A percentile compares a stretch with the other conserved stretches of the same genome.
Evolutionary conservation across 1,139 yeast species (phyloP).

Genomic region (Nakaseomyces sp.): DNA sequence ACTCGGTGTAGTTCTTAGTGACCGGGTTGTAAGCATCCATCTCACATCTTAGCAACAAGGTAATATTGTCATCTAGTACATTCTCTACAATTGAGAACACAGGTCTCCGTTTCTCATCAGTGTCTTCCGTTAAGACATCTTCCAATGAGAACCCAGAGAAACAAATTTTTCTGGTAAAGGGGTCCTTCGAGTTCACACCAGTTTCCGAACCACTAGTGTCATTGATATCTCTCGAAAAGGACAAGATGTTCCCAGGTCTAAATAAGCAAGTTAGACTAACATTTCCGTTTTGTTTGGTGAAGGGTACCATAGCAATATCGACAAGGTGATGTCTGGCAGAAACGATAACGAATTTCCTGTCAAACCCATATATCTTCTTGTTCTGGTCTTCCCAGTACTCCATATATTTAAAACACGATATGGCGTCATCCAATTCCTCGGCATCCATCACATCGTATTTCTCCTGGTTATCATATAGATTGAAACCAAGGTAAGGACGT

Average conservation of each 20-base stretch:
- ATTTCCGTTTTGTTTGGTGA: constrained; percentile 9
- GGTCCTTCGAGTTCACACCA: constrained; percentile 11
- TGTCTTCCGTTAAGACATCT: constrained; percentile 15
- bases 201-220: constrained; percentile 5
- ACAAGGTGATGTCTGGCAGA: constrained; percentile 28
- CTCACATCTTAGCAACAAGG: constrained; percentile 26
- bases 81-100: constrained; percentile 25
- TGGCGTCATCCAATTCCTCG: constrained; percentile 16
- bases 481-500: constrained; percentile 16
- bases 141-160: constrained; percentile 30
- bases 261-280: constrained; percentile 7
- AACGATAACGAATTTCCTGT: constrained; percentile 16
- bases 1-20: constrained; percentile 21
- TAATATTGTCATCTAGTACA: constrained; percentile 14
- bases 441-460: constrained; percentile 17
- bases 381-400: constrained; percentile 9
- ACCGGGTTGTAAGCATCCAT: constrained; percentile 25
- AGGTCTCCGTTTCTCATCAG: constrained; percentile 7
- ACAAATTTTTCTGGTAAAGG: constrained; percentile 17
- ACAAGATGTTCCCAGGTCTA: constrained; percentile 14
- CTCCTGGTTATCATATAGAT: constrained; percentile 18
- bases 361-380: constrained; percentile 8
- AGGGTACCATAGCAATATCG: constrained; percentile 23
- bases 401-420: constrained; percentile 21
- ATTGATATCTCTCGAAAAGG: constrained; percentile 14